Conservation (phyloP, 148 eudicot species). For the Rhododendron vialii region DNA sequence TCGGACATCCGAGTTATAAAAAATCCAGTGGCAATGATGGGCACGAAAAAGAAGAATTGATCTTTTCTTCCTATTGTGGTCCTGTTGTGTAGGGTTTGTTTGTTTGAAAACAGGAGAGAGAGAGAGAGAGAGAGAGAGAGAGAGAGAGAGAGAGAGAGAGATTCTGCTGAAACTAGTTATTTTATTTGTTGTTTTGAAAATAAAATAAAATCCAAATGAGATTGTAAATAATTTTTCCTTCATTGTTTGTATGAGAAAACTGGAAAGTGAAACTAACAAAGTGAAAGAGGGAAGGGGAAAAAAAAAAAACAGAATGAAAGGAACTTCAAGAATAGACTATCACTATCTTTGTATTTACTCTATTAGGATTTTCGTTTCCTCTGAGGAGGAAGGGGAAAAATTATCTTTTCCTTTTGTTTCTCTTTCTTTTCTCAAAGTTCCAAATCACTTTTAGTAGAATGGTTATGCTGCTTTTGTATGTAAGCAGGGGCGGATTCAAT, state of each 20-base stretch:
- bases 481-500: no score
- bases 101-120: no score
- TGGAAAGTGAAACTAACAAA: neutral
- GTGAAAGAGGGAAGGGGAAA: neutral
- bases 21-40: neutral
- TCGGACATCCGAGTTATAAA: neutral
- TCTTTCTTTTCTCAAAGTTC: neutral
- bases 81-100: neutral
- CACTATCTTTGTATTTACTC: no score
- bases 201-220: neutral
- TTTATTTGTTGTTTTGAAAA: neutral
- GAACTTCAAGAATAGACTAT: neutral
- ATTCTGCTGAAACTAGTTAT: neutral
- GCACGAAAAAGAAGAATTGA: neutral
- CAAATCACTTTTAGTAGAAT: neutral
- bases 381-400: neutral
- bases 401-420: neutral
- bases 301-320: neutral
- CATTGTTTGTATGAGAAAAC: neutral
- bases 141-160: neutral
- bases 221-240: neutral
- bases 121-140: neutral
- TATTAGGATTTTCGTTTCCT: no score
- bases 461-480: neutral
- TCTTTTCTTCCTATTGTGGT: neutral